These are phyloP conservation scores for Xylaria arbuscula DNA, from an alignment of 2,329 filamentous ascomycete genomes.

Conservation along the genomic window DNA sequence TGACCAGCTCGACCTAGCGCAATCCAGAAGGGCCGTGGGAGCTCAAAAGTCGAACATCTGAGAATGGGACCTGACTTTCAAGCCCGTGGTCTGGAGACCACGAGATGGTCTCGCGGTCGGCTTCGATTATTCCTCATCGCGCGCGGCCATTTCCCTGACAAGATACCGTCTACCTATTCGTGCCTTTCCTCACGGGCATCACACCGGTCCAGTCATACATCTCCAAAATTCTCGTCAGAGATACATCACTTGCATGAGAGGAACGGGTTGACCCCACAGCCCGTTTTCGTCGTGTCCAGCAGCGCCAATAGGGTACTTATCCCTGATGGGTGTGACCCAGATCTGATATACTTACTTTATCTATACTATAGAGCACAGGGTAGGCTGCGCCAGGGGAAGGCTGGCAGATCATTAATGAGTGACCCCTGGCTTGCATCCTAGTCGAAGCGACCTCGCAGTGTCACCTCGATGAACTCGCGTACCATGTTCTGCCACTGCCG, in stretches of 20 bases:
- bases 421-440: conserved; percentile 8
- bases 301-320: conserved; percentile 17
- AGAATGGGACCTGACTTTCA: neutral
- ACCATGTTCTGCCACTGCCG: conserved; percentile 15
- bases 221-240: conserved; percentile 16
- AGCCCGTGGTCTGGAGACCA: conserved; percentile 3
- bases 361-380: conserved; percentile 2
- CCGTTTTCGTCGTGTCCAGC: neutral
- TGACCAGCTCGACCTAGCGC: neutral
- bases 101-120: neutral
- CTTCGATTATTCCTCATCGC: neutral
- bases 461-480: conserved; percentile 24
- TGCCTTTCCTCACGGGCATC: conserved; percentile 1
- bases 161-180: conserved; percentile 9
- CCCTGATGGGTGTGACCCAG: conserved; percentile 11
- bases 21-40: too few species aligned
- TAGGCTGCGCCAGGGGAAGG: conserved; percentile 6
- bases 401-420: conserved; percentile 17
- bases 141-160: neutral
- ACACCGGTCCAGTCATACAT: conserved; percentile 8
- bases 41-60: neutral
- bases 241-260: conserved; percentile 26
- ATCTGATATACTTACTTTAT: conserved; percentile 28
- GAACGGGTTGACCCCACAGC: conserved; percentile 11
- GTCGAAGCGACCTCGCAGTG: conserved; percentile 25